phyloP scores from a whole-genome alignment of 768 basidiomycete genomes.

The Rhodotorula diobovata region DNA sequence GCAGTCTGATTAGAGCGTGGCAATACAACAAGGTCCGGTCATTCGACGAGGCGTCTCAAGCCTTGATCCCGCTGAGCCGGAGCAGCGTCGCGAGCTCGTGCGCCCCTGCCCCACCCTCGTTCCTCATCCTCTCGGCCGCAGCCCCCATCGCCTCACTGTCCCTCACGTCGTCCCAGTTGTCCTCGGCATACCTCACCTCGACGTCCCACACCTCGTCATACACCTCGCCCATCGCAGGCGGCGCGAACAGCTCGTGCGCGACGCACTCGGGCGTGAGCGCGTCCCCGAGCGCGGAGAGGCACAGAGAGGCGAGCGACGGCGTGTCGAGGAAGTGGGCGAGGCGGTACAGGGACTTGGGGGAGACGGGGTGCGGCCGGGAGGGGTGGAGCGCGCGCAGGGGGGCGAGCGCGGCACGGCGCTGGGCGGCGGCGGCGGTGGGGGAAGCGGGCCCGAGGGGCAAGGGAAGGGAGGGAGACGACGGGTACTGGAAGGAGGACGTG shows the following conservation, averaged over 20 bases:
- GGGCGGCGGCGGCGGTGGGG: neutral
- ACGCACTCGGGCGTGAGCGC: neutral
- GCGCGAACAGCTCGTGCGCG: constrained; percentile 7
- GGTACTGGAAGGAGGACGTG: constrained; percentile 15
- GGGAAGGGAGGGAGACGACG: neutral
- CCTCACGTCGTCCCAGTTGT: neutral
- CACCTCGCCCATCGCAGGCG: neutral
- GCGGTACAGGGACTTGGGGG: constrained; percentile 21
- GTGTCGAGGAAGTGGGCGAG: constrained; percentile 33
- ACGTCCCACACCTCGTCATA: constrained; percentile 9
- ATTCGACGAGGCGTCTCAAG: neutral
- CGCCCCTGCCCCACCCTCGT: neutral
- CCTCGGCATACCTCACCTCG: constrained; percentile 1
- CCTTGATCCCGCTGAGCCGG: neutral
- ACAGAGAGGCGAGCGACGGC: neutral
- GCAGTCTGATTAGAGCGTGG: too few species aligned
- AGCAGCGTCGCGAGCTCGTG: constrained; percentile 11
- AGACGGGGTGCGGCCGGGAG: neutral
- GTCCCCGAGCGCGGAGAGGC: neutral
- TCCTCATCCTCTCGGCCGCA: neutral
- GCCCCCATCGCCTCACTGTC: neutral
- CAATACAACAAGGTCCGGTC: neutral
- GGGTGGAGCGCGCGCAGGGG: neutral
- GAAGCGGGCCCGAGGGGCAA: neutral
- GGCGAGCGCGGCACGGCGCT: neutral